Evolutionary conservation across 169 alveolate genomes (phyloP).

Genomic region (Babesia sp.): DNA sequence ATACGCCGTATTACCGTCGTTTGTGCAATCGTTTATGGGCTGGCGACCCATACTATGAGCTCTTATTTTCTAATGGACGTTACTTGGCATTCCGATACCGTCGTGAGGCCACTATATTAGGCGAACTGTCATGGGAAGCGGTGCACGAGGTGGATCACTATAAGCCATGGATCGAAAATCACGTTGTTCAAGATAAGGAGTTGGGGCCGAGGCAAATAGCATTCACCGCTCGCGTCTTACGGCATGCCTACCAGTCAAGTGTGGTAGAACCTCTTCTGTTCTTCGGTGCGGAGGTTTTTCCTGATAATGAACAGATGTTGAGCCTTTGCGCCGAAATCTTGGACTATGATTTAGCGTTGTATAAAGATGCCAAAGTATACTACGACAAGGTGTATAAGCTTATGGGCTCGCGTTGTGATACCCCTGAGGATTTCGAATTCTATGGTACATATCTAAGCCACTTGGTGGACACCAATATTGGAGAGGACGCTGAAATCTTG

Average conservation of each 20-base stretch:
- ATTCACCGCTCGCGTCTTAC: slow-evolving; percentile 20
- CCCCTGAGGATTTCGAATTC: slow-evolving; percentile 11
- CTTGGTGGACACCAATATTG: slow-evolving; percentile 25
- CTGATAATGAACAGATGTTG: slow-evolving; percentile 28
- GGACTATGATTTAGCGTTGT: slow-evolving; percentile 42
- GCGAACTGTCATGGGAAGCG: slow-evolving; percentile 6
- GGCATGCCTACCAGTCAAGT: neutral
- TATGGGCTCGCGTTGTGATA: slow-evolving; percentile 16
- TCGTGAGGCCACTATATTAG: neutral
- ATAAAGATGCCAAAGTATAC: slow-evolving; percentile 33
- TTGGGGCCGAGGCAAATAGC: slow-evolving; percentile 26
- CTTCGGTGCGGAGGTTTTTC: slow-evolving; percentile 30
- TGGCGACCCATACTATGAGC: slow-evolving; percentile 20
- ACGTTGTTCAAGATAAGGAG: neutral
- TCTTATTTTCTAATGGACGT: slow-evolving; percentile 19
- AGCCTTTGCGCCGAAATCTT: slow-evolving; percentile 38
- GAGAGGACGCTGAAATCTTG: slow-evolving; percentile 2
- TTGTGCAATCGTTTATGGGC: slow-evolving; percentile 42
- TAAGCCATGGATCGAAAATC: slow-evolving; percentile 31
- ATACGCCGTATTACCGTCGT: slow-evolving; percentile 10
- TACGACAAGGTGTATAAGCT: slow-evolving; percentile 10
- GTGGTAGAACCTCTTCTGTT: slow-evolving; percentile 4
- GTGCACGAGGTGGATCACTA: slow-evolving; percentile 29
- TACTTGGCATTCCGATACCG: slow-evolving; percentile 27
- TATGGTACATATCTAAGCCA: slow-evolving; percentile 14